Evolutionary conservation across 2,329 filamentous ascomycete species (phyloP).

Genomic region (Neoascochyta sp.): DNA sequence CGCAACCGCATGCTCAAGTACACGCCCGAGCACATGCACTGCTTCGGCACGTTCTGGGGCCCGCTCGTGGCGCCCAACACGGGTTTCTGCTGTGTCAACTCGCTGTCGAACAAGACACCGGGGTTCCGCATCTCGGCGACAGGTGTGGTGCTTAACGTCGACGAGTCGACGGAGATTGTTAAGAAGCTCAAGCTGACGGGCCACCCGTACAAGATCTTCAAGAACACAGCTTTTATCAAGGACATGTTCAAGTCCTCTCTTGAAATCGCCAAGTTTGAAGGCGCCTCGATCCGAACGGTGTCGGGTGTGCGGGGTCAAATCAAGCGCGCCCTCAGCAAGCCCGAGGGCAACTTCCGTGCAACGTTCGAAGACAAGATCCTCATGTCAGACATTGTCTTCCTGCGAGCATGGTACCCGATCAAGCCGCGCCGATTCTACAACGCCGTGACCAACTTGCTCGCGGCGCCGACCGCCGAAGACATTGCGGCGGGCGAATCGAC

Average conservation of each 20-base stretch:
- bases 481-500: constrained; percentile 33
- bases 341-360: constrained; percentile 91
- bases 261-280: constrained; percentile 98
- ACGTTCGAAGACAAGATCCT: constrained; percentile 99
- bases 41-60: constrained; percentile 92
- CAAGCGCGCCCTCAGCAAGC: constrained; percentile 89
- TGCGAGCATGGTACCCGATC: constrained; percentile 95
- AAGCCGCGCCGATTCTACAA: constrained; percentile 97
- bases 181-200: constrained; percentile 99
- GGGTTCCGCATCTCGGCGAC: constrained; percentile 94
- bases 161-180: constrained; percentile 94
- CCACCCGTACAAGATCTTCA: constrained; percentile 94
- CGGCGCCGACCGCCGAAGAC: constrained; percentile 41
- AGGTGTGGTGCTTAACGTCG: constrained; percentile 87
- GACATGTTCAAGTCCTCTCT: constrained; percentile 94
- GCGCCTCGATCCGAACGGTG: constrained; percentile 90
- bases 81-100: constrained; percentile 90
- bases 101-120: constrained; percentile 75
- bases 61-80: constrained; percentile 94
- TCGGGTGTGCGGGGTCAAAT: constrained; percentile 95
- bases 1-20: constrained; percentile 98
- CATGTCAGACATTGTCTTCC: constrained; percentile 92
- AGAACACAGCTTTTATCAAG: constrained; percentile 98
- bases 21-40: constrained; percentile 99
- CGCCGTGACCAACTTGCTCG: constrained; percentile 86